phyloP scores from a whole-genome alignment of 2,329 filamentous ascomycete genomes.

The Pseudocercospora musae region DNA sequence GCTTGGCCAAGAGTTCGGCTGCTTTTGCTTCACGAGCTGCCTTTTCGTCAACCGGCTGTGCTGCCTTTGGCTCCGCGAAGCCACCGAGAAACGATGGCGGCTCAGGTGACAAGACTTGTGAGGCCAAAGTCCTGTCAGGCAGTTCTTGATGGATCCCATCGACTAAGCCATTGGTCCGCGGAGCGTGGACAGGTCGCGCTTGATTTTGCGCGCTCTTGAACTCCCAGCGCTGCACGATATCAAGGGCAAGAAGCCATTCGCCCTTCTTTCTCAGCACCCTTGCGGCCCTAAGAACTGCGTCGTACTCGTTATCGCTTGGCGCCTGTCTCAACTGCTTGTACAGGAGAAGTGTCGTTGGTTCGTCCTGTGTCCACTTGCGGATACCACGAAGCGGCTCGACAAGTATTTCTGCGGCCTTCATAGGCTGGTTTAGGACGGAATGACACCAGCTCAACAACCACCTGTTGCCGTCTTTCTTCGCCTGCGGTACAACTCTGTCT shows the following conservation, averaged over 20 bases:
- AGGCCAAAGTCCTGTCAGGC: constrained; percentile 24
- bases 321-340: constrained; percentile 83
- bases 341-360: constrained; percentile 81
- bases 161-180: constrained; percentile 10
- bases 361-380: constrained; percentile 69
- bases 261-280: constrained; percentile 43
- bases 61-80: constrained; percentile 20
- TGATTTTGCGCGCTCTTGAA: constrained; percentile 52
- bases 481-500: constrained; percentile 73
- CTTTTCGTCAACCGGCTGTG: constrained; percentile 22
- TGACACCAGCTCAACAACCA: constrained; percentile 97
- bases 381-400: constrained; percentile 68
- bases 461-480: constrained; percentile 76
- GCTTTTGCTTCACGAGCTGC: constrained; percentile 31
- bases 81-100: constrained; percentile 23
- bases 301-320: constrained; percentile 45
- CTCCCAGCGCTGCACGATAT: constrained; percentile 80
- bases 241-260: constrained; percentile 82
- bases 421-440: constrained; percentile 78
- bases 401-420: constrained; percentile 79
- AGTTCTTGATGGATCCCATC: constrained; percentile 16
- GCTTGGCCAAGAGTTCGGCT: constrained; percentile 38
- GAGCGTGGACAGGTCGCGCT: not conserved
- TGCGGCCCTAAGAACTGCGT: constrained; percentile 82
- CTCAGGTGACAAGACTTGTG: constrained; percentile 8